Conservation (phyloP, 768 basidiomycete species). For the Albatrellus ellisii region DNA sequence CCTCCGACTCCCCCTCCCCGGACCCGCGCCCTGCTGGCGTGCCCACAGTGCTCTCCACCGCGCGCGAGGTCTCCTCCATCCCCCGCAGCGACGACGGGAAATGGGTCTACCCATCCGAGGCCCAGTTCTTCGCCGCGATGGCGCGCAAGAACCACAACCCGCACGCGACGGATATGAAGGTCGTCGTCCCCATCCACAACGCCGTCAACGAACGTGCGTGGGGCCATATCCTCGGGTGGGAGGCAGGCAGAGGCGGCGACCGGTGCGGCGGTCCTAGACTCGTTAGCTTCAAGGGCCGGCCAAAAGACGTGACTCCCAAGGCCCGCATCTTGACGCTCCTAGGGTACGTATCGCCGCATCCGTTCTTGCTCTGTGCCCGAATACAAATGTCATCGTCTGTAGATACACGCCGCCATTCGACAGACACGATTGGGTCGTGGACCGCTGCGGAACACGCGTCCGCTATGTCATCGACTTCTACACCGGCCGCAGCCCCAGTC, state of each 20-base stretch:
- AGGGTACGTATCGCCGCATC: constrained; percentile 44
- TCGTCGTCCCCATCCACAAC: constrained; percentile 96
- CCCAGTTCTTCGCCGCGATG: constrained; percentile 99
- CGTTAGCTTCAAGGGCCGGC: constrained; percentile 85
- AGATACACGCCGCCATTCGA: constrained; percentile 96
- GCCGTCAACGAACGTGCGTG: constrained; percentile 80
- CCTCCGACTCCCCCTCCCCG: constrained; percentile 10
- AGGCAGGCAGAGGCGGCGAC: constrained; percentile 62
- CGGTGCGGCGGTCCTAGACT: constrained; percentile 71
- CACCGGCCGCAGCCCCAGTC: constrained; percentile 48
- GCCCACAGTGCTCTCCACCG: constrained; percentile 35
- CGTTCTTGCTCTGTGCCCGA: not conserved
- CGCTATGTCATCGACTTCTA: constrained; percentile 99
- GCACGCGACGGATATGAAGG: constrained; percentile 79
- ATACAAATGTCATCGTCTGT: constrained; percentile 7
- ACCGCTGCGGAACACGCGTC: constrained; percentile 79
- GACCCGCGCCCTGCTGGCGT: not conserved
- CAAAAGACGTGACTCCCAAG: constrained; percentile 65
- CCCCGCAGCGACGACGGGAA: constrained; percentile 58
- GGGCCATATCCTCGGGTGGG: constrained; percentile 43
- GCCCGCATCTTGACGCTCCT: constrained; percentile 73
- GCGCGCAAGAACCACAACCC: constrained; percentile 89
- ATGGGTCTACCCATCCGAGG: constrained; percentile 97
- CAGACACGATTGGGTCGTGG: constrained; percentile 94
- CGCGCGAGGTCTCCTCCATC: constrained; percentile 81